Conservation (phyloP, 768 basidiomycete genomes). For the Hygrophoropsis aurantiaca region DNA sequence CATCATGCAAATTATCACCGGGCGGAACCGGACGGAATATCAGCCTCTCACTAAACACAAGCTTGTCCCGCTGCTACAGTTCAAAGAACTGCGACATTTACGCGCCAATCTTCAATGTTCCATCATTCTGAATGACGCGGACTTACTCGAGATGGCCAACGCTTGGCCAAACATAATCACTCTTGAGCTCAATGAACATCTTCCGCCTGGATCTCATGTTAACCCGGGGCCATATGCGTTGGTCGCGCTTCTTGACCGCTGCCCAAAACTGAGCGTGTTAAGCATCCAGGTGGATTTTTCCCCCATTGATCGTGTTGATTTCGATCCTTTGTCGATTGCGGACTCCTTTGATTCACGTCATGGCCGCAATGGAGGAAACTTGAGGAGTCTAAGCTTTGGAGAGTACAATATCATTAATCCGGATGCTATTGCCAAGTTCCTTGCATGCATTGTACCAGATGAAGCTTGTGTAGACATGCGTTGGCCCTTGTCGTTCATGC, state of each 20-base stretch:
- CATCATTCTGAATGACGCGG: slow-evolving; percentile 13
- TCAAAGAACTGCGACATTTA: slow-evolving; percentile 13
- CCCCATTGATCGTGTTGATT: too few relatives aligned
- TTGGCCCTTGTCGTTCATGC: too few relatives aligned
- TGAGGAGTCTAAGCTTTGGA: slow-evolving; percentile 14
- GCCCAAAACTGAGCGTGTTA: slow-evolving; percentile 11
- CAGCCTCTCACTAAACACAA: background rate
- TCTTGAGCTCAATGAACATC: slow-evolving; percentile 9
- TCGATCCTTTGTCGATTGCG: too few relatives aligned
- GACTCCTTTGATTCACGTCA: slow-evolving; percentile 13
- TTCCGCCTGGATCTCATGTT: background rate
- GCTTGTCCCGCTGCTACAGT: slow-evolving; percentile 10
- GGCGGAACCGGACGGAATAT: background rate
- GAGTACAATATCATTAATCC: background rate
- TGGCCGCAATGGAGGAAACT: slow-evolving; percentile 4
- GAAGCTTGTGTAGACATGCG: background rate
- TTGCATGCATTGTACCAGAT: background rate
- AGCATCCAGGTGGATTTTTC: slow-evolving; percentile 3
- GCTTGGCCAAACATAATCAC: slow-evolving; percentile 17
- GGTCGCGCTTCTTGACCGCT: slow-evolving; percentile 16
- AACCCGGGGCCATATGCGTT: slow-evolving; percentile 21
- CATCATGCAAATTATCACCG: too few relatives aligned
- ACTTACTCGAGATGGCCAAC: slow-evolving; percentile 16
- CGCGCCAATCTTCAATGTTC: slow-evolving; percentile 14
- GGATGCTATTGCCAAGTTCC: background rate